phyloP scores from a whole-genome alignment of 2,329 filamentous ascomycete genomes.

The Fusarium floridanum region DNA sequence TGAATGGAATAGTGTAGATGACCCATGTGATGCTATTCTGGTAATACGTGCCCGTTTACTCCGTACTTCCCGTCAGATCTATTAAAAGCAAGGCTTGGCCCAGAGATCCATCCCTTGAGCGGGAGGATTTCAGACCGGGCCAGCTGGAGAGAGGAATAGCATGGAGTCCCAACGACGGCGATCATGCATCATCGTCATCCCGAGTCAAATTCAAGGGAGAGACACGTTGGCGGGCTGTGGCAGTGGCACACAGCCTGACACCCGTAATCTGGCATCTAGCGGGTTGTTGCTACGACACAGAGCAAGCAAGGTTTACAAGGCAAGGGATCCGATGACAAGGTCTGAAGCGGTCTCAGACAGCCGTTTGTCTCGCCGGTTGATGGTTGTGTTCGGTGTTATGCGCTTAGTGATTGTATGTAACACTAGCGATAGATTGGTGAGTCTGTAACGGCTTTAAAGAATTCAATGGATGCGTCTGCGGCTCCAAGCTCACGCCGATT shows the following conservation, averaged over 20 bases:
- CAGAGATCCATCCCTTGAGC: neutral
- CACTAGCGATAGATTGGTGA: neutral
- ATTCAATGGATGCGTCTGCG: neutral
- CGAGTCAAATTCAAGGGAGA: constrained; percentile 30
- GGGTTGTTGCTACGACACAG: constrained; percentile 15
- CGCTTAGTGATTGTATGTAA: neutral
- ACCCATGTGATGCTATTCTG: constrained; percentile 21
- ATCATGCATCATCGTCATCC: constrained; percentile 8
- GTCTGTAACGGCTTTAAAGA: neutral
- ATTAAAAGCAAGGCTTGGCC: constrained; percentile 7
- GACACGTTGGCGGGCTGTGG: constrained; percentile 28
- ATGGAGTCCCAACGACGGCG: constrained; percentile 5
- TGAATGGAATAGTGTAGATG: neutral
- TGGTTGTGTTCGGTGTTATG: constrained; percentile 5
- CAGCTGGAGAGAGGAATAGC: neutral
- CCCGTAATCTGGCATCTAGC: constrained; percentile 1
- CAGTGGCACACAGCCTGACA: constrained; percentile 14
- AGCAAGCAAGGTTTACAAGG: constrained; percentile 17
- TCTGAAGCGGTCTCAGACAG: constrained; percentile 33
- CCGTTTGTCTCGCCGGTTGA: neutral
- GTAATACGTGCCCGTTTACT: neutral
- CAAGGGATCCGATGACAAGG: constrained; percentile 24
- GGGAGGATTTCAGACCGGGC: neutral
- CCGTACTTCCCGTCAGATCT: constrained; percentile 3
- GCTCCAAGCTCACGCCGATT: neutral